These are phyloP conservation scores for Persicaria tinctoria DNA, from an alignment of 148 eudicot genomes.

Conservation along the genomic window DNA sequence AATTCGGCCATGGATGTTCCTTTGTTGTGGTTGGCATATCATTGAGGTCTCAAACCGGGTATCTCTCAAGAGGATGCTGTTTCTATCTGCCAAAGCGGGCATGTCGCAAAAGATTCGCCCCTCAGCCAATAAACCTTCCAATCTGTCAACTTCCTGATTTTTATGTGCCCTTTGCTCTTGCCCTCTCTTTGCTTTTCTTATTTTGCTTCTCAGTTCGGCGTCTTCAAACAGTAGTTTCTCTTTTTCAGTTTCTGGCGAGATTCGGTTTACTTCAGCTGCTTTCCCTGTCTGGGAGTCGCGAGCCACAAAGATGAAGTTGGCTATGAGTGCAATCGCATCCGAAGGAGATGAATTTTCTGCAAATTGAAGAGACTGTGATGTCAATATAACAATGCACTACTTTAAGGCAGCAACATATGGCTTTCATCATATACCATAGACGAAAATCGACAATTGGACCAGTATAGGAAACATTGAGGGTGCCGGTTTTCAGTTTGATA, in stretches of 20 bases:
- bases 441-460: background rate
- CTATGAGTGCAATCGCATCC: conserved; percentile 62
- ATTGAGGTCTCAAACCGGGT: conserved; percentile 80
- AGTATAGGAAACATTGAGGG: background rate
- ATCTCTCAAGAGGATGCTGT: conserved; percentile 84
- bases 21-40: conserved; percentile 93
- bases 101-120: conserved; percentile 91
- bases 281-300: conserved; percentile 83
- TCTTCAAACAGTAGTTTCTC: conserved; percentile 63
- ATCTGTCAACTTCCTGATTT: conserved; percentile 37
- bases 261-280: conserved; percentile 78
- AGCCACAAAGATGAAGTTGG: conserved; percentile 92
- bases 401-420: background rate
- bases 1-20: conserved; percentile 91
- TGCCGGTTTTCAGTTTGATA: background rate
- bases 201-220: conserved; percentile 65
- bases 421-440: background rate
- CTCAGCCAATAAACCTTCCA: conserved; percentile 54
- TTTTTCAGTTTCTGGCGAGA: conserved; percentile 68
- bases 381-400: background rate
- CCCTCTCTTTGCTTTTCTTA: conserved; percentile 50
- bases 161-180: conserved; percentile 30
- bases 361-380: background rate
- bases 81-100: conserved; percentile 96
- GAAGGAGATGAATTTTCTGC: conserved; percentile 30